Evolutionary conservation across 345 rosid genomes (phyloP), one percentile per base, ranked within the genome.

Genomic region (Geranium rotundifolium): DNA sequence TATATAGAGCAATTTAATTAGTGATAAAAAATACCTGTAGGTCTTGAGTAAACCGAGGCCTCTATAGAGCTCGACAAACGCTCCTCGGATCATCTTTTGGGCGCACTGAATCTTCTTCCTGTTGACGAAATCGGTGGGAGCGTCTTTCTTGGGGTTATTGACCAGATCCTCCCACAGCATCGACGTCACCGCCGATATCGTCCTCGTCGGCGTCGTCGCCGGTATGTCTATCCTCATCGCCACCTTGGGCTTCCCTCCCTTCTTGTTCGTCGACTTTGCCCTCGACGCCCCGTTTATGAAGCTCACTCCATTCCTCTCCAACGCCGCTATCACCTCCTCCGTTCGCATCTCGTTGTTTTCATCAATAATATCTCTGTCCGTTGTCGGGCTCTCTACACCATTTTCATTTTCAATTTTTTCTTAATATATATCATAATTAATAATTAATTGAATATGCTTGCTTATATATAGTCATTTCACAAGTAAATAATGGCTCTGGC

Each of bases 61-160:
- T 57, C 74, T 72, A 46, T 88, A 93, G 63, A 93, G 91, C 77
- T 90, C 99, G 10, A 93, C 92, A 66, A 82, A 90, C 0, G 99
- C 99, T 17, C 88, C 75, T 37, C 99, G 61, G 19, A 93, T 88
- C 86, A 81, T 86, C 68, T 93, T 93, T 77, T 85, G 90, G 0
- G 97, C 99, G 19, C 89, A 81, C 27, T 88, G 91, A 19, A 93
- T 79, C 67, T 93, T 90, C 80, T 86, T 93, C 18, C 79, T 71
- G 60, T 58, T 86, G 5, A 86, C 66, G 59, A 73, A 74, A 56
- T 89, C 89, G 0, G 73, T 76, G 0, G 75, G 61, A 4, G 82
- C 84, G 20, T 77, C 82, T 18, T 70, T 80, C 27, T 71, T 79
- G 10, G 87, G 84, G 56, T 84, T 85, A 59, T 80, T 83, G 7